Conservation (phyloP, 2,329 filamentous ascomycete species). For the Fusarium tricinctum region DNA sequence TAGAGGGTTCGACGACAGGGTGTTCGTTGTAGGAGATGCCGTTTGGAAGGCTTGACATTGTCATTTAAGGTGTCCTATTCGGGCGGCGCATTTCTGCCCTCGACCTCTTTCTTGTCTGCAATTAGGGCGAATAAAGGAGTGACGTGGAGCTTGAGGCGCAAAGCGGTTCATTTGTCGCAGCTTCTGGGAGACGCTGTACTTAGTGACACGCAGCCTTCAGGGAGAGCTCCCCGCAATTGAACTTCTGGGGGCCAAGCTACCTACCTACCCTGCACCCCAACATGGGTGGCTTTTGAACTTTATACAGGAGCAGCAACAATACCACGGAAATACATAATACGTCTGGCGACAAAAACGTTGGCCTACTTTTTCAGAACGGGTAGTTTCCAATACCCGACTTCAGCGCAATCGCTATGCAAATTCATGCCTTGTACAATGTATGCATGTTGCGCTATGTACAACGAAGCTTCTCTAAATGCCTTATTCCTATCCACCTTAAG, state of each 20-base stretch:
- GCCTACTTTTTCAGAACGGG: no score
- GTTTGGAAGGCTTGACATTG: slow-evolving; percentile 65
- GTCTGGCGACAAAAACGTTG: no score
- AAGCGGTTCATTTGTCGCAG: slow-evolving; percentile 31
- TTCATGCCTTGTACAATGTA: slow-evolving; percentile 5
- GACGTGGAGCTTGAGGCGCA: slow-evolving; percentile 38
- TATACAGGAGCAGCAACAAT: neutral
- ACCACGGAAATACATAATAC: neutral
- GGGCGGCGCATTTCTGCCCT: slow-evolving; percentile 60
- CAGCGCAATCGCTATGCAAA: slow-evolving; percentile 36
- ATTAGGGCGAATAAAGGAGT: slow-evolving; percentile 20
- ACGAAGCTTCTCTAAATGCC: slow-evolving; percentile 15
- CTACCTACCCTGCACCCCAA: slow-evolving; percentile 44
- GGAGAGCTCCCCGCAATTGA: slow-evolving; percentile 43
- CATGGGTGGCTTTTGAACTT: neutral
- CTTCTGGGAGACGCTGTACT: slow-evolving; percentile 22
- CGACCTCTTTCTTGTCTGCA: slow-evolving; percentile 34
- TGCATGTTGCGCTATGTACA: slow-evolving; percentile 33
- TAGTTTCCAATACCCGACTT: neutral
- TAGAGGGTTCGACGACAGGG: slow-evolving; percentile 46
- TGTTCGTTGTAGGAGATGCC: slow-evolving; percentile 58
- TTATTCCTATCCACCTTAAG: slow-evolving; percentile 4
- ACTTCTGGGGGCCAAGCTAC: slow-evolving; percentile 7
- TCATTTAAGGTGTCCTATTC: slow-evolving; percentile 55
- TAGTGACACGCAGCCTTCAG: slow-evolving; percentile 47